Conservation (phyloP, 78 protist species). For the Tieghemostelium lacteum region DNA sequence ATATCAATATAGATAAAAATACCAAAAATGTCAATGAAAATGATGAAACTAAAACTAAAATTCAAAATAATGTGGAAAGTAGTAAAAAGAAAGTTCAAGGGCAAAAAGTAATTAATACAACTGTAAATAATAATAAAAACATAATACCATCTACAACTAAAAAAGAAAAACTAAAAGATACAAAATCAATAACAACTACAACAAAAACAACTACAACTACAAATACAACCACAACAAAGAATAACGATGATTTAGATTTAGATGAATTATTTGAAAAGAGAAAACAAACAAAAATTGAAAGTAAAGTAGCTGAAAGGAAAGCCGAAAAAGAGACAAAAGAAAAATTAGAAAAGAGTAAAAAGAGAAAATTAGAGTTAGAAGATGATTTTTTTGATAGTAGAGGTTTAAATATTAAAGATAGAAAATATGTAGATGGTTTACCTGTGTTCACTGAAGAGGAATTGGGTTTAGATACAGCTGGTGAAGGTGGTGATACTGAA, state of each 20-base stretch:
- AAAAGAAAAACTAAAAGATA: too few species aligned
- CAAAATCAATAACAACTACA: conserved; percentile 1
- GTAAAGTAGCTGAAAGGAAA: neutral
- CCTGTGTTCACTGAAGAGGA: conserved; percentile 71
- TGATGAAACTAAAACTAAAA: too few species aligned
- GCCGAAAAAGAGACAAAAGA: neutral
- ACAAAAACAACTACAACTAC: neutral
- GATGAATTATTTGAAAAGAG: conserved; percentile 19
- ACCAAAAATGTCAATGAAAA: too few species aligned
- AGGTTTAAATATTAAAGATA: conserved; percentile 58
- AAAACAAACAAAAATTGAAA: neutral
- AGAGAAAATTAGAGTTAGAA: neutral
- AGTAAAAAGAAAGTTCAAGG: too few species aligned
- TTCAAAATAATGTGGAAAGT: too few species aligned
- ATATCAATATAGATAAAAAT: too few species aligned
- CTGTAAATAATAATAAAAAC: too few species aligned
- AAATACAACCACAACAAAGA: neutral
- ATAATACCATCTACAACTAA: too few species aligned
- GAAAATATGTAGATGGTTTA: conserved; percentile 50
- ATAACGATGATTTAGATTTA: conserved; percentile 26
- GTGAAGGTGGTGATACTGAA: conserved; percentile 22
- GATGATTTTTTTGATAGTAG: conserved; percentile 75
- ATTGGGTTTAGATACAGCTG: conserved; percentile 26
- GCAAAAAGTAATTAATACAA: too few species aligned
- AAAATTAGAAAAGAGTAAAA: neutral